Percentiles rank a stretch among this genome's conserved stretches.
Evolutionary conservation across 2,329 filamentous ascomycete species (phyloP).

Genomic region (Hirsutella rhossiliensis): DNA sequence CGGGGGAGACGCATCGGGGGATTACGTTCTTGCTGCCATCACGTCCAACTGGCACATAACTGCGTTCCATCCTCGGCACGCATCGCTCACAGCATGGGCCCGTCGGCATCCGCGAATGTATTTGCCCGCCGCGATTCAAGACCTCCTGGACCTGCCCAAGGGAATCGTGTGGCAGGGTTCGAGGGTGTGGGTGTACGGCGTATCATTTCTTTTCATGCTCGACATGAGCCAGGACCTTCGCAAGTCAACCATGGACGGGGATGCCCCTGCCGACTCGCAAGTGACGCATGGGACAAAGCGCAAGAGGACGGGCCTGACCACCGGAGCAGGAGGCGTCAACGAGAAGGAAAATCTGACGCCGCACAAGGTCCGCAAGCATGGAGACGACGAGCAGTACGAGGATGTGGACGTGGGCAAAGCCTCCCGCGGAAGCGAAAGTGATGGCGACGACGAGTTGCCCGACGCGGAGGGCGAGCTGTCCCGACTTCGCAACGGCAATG

Average conservation of each 20-base stretch:
- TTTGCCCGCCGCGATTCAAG: constrained; percentile 62
- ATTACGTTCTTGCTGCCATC: constrained; percentile 40
- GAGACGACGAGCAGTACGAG: constrained; percentile 27
- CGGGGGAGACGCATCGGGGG: constrained; percentile 18
- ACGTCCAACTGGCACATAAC: constrained; percentile 54
- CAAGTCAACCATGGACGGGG: constrained; percentile 14
- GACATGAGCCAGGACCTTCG: constrained; percentile 62
- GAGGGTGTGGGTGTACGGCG: constrained; percentile 79
- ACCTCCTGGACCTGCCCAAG: constrained; percentile 68
- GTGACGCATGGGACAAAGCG: constrained; percentile 33
- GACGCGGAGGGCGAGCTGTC: constrained; percentile 20
- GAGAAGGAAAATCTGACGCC: constrained; percentile 30
- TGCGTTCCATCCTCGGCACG: constrained; percentile 67
- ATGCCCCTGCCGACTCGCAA: constrained; percentile 17
- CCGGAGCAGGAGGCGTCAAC: constrained; percentile 43
- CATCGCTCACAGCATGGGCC: constrained; percentile 74
- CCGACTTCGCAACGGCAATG: constrained; percentile 18
- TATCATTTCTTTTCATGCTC: constrained; percentile 83
- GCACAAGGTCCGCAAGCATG: constrained; percentile 27
- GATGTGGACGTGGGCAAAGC: constrained; percentile 26
- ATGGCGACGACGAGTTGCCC: constrained; percentile 26
- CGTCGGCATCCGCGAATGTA: constrained; percentile 65
- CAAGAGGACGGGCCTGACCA: constrained; percentile 36
- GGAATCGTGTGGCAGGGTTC: constrained; percentile 73
- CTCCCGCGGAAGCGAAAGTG: constrained; percentile 18